Conservation (phyloP, 2,329 filamentous ascomycete genomes). For the Colletotrichum sp. region DNA sequence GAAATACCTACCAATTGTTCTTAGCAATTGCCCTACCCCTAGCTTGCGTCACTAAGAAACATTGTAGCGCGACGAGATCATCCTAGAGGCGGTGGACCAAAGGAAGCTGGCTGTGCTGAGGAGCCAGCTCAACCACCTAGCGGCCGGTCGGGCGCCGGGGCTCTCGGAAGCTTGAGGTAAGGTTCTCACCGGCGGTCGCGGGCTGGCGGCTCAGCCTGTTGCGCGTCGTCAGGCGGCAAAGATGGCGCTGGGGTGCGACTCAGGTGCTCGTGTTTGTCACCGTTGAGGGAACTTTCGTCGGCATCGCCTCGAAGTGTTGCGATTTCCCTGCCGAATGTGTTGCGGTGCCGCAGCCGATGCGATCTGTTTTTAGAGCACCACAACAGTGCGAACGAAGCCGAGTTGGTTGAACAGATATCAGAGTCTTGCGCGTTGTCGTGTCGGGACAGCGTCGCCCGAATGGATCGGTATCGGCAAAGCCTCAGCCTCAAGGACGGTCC, state of each 20-base stretch:
- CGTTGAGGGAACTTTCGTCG: not conserved
- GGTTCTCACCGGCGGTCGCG: not conserved
- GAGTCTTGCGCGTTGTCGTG: not conserved
- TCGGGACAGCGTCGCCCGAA: not conserved
- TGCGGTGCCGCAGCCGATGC: not conserved
- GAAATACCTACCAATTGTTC: not conserved
- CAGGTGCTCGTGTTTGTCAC: not conserved
- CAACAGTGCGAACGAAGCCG: not conserved
- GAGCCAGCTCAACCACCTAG: not conserved
- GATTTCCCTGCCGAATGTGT: not conserved
- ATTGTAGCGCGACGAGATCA: not conserved
- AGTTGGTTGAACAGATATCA: not conserved
- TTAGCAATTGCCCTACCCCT: not conserved
- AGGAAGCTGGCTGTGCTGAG: not conserved
- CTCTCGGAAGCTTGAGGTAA: not conserved
- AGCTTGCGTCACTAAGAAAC: not conserved
- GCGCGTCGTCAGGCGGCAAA: not conserved
- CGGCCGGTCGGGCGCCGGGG: constrained; percentile 1
- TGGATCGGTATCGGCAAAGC: not conserved
- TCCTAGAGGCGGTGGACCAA: not conserved
- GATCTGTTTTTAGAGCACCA: not conserved
- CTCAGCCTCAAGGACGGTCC: not conserved
- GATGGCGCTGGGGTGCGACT: not conserved
- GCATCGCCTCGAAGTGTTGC: not conserved
- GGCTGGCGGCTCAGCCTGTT: not conserved